A percentile compares a stretch with the other conserved stretches of the same genome.
These are phyloP conservation scores for Allium fistulosum DNA, from an alignment of 106 monocot species.

Conservation along the genomic window DNA sequence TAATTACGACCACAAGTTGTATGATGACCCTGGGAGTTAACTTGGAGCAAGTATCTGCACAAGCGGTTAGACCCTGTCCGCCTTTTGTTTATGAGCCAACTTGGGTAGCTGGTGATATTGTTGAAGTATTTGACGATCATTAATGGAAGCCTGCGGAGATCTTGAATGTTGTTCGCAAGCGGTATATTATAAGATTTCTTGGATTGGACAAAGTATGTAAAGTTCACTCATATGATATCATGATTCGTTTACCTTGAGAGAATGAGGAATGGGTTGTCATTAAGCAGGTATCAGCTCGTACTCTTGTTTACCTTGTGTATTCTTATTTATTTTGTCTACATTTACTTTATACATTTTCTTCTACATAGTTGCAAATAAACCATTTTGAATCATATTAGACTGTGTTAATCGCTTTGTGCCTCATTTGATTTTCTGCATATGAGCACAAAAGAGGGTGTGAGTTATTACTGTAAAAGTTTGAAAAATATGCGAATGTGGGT, in stretches of 20 bases:
- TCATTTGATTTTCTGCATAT: neutral
- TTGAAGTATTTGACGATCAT: conserved; percentile 28
- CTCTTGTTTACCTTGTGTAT: neutral
- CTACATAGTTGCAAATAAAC: too few species aligned
- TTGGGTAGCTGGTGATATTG: conserved; percentile 34
- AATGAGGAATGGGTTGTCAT: conserved; percentile 21
- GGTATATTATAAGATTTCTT: conserved; percentile 17
- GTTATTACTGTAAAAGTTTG: too few species aligned
- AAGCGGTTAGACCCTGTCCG: conserved; percentile 37
- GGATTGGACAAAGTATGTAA: conserved; percentile 4
- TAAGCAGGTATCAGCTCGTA: conserved; percentile 11
- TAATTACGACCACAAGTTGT: conserved; percentile 12
- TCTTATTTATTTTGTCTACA: too few species aligned
- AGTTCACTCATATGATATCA: conserved; percentile 3
- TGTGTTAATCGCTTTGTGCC: neutral
- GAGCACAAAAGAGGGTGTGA: too few species aligned
- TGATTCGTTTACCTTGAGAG: conserved; percentile 8
- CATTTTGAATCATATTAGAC: neutral
- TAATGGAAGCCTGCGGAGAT: conserved; percentile 46
- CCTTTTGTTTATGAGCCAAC: conserved; percentile 5
- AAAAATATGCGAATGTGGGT: too few species aligned
- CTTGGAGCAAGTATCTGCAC: conserved; percentile 22
- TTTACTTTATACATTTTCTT: neutral
- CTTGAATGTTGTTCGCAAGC: neutral
- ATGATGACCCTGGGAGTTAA: neutral